Evolutionary conservation across 352 stramenopile genomes (phyloP).

Genomic region (Blastocystis sp.): DNA sequence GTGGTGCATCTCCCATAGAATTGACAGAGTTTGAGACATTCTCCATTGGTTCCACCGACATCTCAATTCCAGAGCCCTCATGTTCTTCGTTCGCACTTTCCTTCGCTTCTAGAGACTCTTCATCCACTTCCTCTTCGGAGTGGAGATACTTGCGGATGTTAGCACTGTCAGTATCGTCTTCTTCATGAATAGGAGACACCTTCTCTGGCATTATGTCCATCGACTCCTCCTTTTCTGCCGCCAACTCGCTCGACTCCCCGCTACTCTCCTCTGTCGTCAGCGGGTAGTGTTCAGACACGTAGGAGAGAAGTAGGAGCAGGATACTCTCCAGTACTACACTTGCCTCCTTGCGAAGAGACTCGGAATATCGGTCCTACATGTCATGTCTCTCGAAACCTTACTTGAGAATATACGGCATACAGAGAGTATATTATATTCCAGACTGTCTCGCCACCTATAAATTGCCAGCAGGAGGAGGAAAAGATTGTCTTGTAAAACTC

Average conservation of each 20-base stretch:
- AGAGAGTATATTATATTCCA: slow-evolving; percentile 20
- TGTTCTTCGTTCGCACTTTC: background rate
- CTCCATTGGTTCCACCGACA: no score
- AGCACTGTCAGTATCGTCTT: background rate
- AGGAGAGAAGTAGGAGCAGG: background rate
- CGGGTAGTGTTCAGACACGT: background rate
- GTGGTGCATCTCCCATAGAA: background rate
- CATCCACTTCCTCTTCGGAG: background rate
- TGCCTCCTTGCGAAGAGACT: background rate
- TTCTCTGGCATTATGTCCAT: background rate
- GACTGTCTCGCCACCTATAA: background rate
- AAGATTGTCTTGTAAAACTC: background rate
- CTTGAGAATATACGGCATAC: slow-evolving; percentile 7
- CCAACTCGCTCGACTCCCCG: background rate
- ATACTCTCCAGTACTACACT: background rate
- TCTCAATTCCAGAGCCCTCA: background rate
- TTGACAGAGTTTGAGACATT: no score
- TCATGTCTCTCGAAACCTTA: background rate
- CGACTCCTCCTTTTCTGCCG: background rate
- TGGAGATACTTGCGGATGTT: slow-evolving; percentile 16
- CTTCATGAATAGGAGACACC: background rate
- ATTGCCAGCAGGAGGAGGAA: background rate
- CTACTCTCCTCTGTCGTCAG: background rate
- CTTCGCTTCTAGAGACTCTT: background rate
- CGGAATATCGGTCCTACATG: background rate